Base-by-base conservation (phyloP, 106 monocot genomes). In the Dioscorea alata region DNA sequence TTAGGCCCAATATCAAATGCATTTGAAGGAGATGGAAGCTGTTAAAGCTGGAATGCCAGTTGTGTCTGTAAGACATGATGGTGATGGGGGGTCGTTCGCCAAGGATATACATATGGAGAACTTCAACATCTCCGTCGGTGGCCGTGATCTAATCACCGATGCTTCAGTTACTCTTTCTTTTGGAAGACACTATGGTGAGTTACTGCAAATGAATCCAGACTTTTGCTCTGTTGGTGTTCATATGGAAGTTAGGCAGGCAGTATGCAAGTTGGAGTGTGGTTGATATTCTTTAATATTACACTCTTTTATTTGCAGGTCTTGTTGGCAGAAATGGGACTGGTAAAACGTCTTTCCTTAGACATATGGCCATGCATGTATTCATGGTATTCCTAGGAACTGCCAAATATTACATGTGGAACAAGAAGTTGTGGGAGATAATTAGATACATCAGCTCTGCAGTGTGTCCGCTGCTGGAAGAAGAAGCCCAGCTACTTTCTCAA, bases 301-400 rank as follows among this genome's bases (percentile, higher is more conserved):
- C 21, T 52, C 22, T 21, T 56, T 32, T 22, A 34, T 49, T 70
- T 74, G 68, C 75, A 99, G 92, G 99, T 82, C 92, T 99, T 76
- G 92, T 99, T 81, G 99, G 99, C 52, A 92, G 92, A 87, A 99
- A 99, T 83, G 99, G 99, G 59, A 99, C 92, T 15, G 99, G 99
- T 13, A 99, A 99, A 72, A 99, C 99, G 33, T 99, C 99, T 79
- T 92, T 99, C 61, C 78, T 99, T 57, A 87, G 99, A 65, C 88
- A 91, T 77, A 99, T 99, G 99, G 99, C 99, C n/a, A 65, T 93
- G 92, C 99, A 99, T 90, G 89, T 58, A 93, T 99, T 68, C 83
- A 84, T 65, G 99, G 99, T 21, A 93, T 99, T 59, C 99, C 99
- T 16, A 83, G 77, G 73, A 99, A 90, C 69, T 93, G 99, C 69